These are phyloP conservation scores for Chenopodium quinoa DNA, from an alignment of 148 eudicot genomes.

Conservation along the genomic window DNA sequence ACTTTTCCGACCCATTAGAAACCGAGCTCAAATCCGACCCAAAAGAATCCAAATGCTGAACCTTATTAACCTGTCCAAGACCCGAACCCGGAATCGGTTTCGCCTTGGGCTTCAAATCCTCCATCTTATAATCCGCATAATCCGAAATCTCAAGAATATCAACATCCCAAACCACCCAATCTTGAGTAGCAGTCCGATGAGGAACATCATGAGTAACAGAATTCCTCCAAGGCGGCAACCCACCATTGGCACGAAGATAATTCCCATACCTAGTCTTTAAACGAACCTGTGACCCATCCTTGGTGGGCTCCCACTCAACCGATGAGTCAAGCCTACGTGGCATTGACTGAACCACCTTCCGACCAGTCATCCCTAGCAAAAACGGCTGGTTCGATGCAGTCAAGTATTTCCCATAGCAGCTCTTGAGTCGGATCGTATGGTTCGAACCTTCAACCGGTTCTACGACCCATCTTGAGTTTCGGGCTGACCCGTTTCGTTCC, in stretches of 20 bases:
- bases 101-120: neutral
- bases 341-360: constrained; percentile 43
- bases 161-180: constrained; percentile 71
- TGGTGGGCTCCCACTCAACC: constrained; percentile 58
- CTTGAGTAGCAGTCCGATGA: constrained; percentile 56
- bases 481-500: constrained; percentile 42
- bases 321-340: constrained; percentile 40
- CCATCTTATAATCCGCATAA: neutral
- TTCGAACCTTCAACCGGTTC: constrained; percentile 31
- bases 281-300: constrained; percentile 42
- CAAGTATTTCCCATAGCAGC: constrained; percentile 54
- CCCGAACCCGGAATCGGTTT: neutral
- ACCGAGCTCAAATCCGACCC: constrained; percentile 33
- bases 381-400: constrained; percentile 54
- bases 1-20: constrained; percentile 25
- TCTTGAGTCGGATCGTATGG: constrained; percentile 33
- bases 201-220: constrained; percentile 77
- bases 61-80: constrained; percentile 11
- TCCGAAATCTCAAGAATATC: constrained; percentile 51
- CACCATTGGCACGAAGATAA: constrained; percentile 67
- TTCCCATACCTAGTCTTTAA: constrained; percentile 50
- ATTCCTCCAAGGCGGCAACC: constrained; percentile 72
- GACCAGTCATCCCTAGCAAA: constrained; percentile 55
- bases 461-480: constrained; percentile 45
- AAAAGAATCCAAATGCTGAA: constrained; percentile 29